A percentile compares a stretch with the other conserved stretches of the same genome.
phyloP scores from a whole-genome alignment of 306 rosid genomes.

The Pyrus communis region DNA sequence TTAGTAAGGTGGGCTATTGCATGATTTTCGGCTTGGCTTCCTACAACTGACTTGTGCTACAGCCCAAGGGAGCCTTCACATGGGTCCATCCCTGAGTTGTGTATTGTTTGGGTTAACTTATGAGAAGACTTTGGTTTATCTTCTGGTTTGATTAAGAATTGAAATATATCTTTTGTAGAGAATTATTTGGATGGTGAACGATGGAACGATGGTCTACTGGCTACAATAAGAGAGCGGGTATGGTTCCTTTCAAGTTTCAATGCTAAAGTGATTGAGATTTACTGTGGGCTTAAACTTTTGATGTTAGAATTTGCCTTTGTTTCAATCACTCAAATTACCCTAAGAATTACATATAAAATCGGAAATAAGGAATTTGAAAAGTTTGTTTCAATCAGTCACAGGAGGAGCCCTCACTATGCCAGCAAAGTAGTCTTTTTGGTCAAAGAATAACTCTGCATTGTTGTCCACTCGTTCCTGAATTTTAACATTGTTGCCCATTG shows the following conservation, averaged over 20 bases:
- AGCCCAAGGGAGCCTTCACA: too few species aligned
- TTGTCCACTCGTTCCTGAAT: not conserved
- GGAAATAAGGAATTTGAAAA: constrained; percentile 67
- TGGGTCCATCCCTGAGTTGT: not conserved
- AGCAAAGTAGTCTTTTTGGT: not conserved
- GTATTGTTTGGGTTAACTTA: not conserved
- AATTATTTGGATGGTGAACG: constrained; percentile 60
- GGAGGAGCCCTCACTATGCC: not conserved
- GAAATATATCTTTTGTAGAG: constrained; percentile 32
- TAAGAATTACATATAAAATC: constrained; percentile 47
- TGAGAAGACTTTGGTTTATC: not conserved
- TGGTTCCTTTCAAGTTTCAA: constrained; percentile 17
- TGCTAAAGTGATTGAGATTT: not conserved
- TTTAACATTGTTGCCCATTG: not conserved
- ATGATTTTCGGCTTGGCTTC: too few species aligned
- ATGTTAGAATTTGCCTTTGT: constrained; percentile 11
- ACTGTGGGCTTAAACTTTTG: constrained; percentile 8
- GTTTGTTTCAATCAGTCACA: not conserved
- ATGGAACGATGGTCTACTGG: constrained; percentile 92
- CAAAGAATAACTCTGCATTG: not conserved
- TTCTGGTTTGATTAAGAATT: not conserved
- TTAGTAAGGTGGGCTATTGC: too few species aligned
- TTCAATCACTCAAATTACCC: too few species aligned
- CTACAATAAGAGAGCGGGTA: constrained; percentile 92
- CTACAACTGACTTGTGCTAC: too few species aligned